phyloP scores from a whole-genome alignment of 2,329 filamentous ascomycete species.

The Pseudogymnoascus sp. region DNA sequence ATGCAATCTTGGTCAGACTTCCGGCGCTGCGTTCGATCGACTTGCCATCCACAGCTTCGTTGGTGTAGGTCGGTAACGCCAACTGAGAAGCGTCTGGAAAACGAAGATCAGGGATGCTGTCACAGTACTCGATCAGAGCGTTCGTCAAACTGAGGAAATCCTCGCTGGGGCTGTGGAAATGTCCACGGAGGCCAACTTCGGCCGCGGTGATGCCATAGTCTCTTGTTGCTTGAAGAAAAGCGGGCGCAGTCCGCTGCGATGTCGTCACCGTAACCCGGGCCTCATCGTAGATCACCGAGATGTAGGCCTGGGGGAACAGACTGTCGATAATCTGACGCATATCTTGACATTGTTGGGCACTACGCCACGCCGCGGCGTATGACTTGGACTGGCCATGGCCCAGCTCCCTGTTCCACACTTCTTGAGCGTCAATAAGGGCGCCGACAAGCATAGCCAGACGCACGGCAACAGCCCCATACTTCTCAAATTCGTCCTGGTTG shows the following conservation, averaged over 20 bases:
- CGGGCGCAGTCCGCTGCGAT: conserved; percentile 23
- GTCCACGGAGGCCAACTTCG: conserved; percentile 29
- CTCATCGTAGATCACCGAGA: conserved; percentile 33
- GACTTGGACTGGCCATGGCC: conserved; percentile 21
- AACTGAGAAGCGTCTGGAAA: conserved; percentile 28
- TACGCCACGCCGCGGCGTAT: conserved; percentile 22
- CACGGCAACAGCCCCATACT: conserved; percentile 32
- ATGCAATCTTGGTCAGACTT: conserved; percentile 26
- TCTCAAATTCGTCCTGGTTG: conserved; percentile 25
- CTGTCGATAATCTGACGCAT: conserved; percentile 17
- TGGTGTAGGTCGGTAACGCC: conserved; percentile 23
- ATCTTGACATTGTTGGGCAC: conserved; percentile 16
- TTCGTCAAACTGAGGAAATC: conserved; percentile 15
- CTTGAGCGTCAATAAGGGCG: conserved; percentile 31
- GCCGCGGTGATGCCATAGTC: conserved; percentile 22
- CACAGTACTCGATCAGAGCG: conserved; percentile 25
- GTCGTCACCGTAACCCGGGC: conserved; percentile 32
- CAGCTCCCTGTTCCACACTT: conserved; percentile 18
- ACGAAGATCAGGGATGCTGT: conserved; percentile 25
- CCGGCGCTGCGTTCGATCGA: conserved; percentile 13
- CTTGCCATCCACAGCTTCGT: conserved; percentile 18
- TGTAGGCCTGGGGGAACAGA: conserved; percentile 28
- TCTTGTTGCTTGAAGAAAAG: conserved; percentile 2
- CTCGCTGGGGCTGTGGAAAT: conserved; percentile 25
- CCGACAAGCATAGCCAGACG: conserved; percentile 34